Conservation (phyloP, 331 rosid genomes). For the Malus hybrid region DNA sequence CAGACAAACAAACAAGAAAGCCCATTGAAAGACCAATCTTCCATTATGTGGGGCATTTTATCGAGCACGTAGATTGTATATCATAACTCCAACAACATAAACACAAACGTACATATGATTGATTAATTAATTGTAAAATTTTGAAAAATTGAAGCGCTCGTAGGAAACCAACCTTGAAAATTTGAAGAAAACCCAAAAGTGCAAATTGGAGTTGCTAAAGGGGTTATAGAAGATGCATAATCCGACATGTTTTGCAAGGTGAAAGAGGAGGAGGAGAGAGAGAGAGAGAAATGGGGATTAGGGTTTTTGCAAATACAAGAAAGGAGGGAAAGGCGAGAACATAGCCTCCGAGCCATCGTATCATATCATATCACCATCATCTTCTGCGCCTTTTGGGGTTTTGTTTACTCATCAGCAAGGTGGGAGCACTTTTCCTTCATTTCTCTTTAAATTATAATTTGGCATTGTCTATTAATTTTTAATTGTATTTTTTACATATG, state of each 20-base stretch:
- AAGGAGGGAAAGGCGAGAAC: slow-evolving; percentile 23
- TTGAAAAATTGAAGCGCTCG: neutral
- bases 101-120: neutral
- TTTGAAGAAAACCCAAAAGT: slow-evolving; percentile 15
- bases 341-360: slow-evolving; percentile 33
- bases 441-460: too few species aligned
- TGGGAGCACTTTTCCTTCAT: too few species aligned
- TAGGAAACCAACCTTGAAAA: slow-evolving; percentile 47
- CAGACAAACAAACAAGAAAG: neutral
- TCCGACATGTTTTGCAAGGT: slow-evolving; percentile 21
- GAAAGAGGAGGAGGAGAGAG: slow-evolving; percentile 2
- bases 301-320: slow-evolving; percentile 23
- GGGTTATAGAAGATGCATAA: slow-evolving; percentile 7
- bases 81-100: neutral
- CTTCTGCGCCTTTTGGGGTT: neutral
- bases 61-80: slow-evolving; percentile 13
- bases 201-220: slow-evolving; percentile 6
- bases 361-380: neutral
- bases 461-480: too few species aligned
- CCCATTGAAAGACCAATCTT: too few species aligned
- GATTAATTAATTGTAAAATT: neutral
- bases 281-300: slow-evolving; percentile 7
- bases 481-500: too few species aligned
- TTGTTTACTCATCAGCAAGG: neutral
- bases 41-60: slow-evolving; percentile 13